Conservation (phyloP, 1,284 basidiomycete genomes). For the Anthracocystis panici-leucophaei region DNA sequence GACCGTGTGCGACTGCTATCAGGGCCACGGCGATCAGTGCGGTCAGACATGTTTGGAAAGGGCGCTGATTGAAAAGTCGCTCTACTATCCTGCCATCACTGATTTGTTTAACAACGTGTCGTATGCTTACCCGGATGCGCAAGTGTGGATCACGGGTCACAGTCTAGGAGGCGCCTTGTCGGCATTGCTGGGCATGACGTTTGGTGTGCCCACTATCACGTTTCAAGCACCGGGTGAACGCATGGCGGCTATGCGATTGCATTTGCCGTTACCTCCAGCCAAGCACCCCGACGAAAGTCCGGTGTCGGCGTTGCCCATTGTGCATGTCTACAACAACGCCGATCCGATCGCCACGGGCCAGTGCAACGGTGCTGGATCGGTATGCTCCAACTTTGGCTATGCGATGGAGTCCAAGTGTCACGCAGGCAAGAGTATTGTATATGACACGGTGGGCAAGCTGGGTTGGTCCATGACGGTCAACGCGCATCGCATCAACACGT, state of each 20-base stretch:
- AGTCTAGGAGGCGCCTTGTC: conserved; percentile 89
- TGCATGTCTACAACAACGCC: conserved; percentile 83
- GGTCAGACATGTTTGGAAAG: conserved; percentile 84
- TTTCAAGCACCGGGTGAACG: conserved; percentile 93
- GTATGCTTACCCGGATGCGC: conserved; percentile 89
- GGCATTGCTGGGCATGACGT: conserved; percentile 87
- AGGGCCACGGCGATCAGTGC: conserved; percentile 73
- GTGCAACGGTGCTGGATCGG: conserved; percentile 60
- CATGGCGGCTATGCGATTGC: conserved; percentile 84
- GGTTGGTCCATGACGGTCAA: conserved; percentile 85
- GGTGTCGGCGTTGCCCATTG: conserved; percentile 69
- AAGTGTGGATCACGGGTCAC: conserved; percentile 93
- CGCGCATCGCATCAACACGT: conserved; percentile 80
- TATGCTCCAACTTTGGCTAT: conserved; percentile 67
- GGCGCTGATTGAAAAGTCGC: conserved; percentile 82
- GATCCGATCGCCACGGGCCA: conserved; percentile 75
- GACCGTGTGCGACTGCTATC: conserved; percentile 90
- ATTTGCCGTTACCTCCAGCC: conserved; percentile 78
- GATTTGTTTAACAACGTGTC: conserved; percentile 74
- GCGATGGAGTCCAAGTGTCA: conserved; percentile 75
- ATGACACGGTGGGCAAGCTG: conserved; percentile 85
- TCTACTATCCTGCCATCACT: conserved; percentile 94
- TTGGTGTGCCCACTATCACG: conserved; percentile 88
- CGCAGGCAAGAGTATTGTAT: conserved; percentile 84
- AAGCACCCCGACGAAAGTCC: conserved; percentile 53